Conservation (phyloP, 441 rosid species). For the Populus hybrid region DNA sequence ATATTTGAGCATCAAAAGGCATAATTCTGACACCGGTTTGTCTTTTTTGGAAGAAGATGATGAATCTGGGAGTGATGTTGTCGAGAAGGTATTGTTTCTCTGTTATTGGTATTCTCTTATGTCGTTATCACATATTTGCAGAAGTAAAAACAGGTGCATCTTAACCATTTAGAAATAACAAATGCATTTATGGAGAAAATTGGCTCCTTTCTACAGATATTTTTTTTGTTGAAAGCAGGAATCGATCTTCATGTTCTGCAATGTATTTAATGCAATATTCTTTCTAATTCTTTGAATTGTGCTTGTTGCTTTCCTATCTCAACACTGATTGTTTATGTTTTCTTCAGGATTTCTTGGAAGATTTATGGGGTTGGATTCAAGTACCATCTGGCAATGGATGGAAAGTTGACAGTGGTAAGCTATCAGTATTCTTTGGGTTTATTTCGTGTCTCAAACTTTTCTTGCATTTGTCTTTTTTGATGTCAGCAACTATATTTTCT, state of each 20-base stretch:
- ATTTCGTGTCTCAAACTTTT: neutral
- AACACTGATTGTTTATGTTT: slow-evolving; percentile 5
- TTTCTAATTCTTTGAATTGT: neutral
- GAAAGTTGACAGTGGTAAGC: slow-evolving; percentile 91
- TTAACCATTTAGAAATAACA: neutral
- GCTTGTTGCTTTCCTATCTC: neutral
- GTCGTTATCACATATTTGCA: neutral
- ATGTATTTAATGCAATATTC: slow-evolving; percentile 3
- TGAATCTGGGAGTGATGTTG: slow-evolving; percentile 42
- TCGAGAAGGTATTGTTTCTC: slow-evolving; percentile 58
- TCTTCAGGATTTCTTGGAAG: slow-evolving; percentile 47
- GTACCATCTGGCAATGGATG: slow-evolving; percentile 73
- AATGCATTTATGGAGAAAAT: slow-evolving; percentile 13
- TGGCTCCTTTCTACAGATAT: neutral
- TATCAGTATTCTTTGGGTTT: neutral
- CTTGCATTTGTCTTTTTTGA: too few species aligned
- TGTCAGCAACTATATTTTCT: neutral
- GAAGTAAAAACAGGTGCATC: neutral
- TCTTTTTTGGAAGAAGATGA: slow-evolving; percentile 66
- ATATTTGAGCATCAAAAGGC: slow-evolving; percentile 88
- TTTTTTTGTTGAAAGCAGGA: neutral
- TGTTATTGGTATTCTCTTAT: slow-evolving; percentile 14
- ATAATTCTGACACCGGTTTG: slow-evolving; percentile 61
- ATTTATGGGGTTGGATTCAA: slow-evolving; percentile 79
- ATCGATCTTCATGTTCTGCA: neutral